phyloP scores from a whole-genome alignment of 2,329 filamentous ascomycete species.

The Alternaria rosae region DNA sequence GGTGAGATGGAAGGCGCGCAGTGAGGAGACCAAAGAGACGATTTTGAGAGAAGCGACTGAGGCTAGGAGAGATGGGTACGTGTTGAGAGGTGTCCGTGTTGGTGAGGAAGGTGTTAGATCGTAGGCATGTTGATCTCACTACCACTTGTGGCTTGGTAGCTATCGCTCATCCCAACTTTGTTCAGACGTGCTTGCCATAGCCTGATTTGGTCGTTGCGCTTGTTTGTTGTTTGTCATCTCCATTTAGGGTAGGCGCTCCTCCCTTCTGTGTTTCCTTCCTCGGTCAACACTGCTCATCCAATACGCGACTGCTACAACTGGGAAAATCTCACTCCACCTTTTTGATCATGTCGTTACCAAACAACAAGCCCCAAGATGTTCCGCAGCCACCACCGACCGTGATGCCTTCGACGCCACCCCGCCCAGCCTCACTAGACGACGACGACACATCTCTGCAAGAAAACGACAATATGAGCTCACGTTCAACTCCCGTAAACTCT shows the following conservation, averaged over 20 bases:
- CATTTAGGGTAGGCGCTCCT: not conserved
- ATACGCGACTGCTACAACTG: not conserved
- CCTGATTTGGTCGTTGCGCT: not conserved
- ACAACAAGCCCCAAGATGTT: conserved; percentile 1
- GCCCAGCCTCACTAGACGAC: not conserved
- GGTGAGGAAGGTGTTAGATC: conserved; percentile 34
- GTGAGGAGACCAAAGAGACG: conserved; percentile 24
- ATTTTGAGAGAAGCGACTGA: conserved; percentile 37
- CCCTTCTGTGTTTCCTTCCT: not conserved
- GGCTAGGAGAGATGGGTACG: conserved; percentile 42
- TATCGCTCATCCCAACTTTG: not conserved
- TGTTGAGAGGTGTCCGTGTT: conserved; percentile 41
- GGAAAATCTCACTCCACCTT: not conserved
- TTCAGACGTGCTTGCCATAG: not conserved
- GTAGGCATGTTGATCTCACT: not conserved
- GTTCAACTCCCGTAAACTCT: not conserved
- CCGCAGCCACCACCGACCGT: not conserved
- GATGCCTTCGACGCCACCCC: not conserved
- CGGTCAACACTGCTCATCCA: not conserved
- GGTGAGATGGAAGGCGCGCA: conserved; percentile 34
- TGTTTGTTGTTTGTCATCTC: conserved; percentile 4
- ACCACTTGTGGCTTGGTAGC: not conserved
- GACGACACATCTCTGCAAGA: not conserved
- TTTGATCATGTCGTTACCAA: not conserved
- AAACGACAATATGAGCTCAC: not conserved